phyloP scores from a whole-genome alignment of 2,329 filamentous ascomycete species.

The Verticillium longisporum region DNA sequence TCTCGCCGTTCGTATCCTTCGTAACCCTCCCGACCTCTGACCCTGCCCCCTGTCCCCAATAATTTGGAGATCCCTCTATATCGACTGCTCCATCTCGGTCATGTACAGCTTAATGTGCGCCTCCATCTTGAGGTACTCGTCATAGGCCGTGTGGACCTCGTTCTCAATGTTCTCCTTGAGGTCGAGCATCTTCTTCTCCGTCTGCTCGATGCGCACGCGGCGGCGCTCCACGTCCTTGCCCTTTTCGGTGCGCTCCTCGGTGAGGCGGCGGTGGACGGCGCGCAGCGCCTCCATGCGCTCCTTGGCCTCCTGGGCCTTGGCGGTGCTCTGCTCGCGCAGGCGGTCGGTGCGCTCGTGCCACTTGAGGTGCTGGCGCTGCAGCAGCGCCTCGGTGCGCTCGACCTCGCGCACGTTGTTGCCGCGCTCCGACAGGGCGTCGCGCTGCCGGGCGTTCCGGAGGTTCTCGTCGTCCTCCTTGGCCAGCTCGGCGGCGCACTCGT shows the following conservation, averaged over 20 bases:
- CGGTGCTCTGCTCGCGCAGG: constrained; percentile 69
- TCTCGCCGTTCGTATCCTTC: constrained; percentile 15
- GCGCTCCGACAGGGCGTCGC: constrained; percentile 80
- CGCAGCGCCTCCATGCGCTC: constrained; percentile 86
- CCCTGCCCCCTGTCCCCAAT: no score
- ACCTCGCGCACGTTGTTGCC: constrained; percentile 88
- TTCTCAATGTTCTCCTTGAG: constrained; percentile 96
- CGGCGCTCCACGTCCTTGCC: constrained; percentile 87
- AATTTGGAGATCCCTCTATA: constrained; percentile 33
- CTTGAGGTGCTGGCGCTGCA: constrained; percentile 77
- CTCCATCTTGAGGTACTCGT: constrained; percentile 97
- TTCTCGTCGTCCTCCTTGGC: constrained; percentile 88
- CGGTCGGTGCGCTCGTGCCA: constrained; percentile 84
- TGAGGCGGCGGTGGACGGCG: constrained; percentile 70
- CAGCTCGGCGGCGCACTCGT: constrained; percentile 79
- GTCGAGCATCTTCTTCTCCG: constrained; percentile 99
- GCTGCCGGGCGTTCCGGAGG: constrained; percentile 69
- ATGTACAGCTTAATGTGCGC: constrained; percentile 96
- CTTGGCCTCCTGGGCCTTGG: constrained; percentile 75
- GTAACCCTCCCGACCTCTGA: constrained; percentile 1
- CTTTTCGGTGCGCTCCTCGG: constrained; percentile 80
- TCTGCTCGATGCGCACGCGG: constrained; percentile 92
- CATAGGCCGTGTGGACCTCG: constrained; percentile 82
- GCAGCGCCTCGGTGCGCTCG: constrained; percentile 76
- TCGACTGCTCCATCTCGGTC: constrained; percentile 94